Percentiles rank a stretch among this genome's conserved stretches.
Evolutionary conservation across 768 basidiomycete species (phyloP).

Genomic region (Trametes sanguinea): DNA sequence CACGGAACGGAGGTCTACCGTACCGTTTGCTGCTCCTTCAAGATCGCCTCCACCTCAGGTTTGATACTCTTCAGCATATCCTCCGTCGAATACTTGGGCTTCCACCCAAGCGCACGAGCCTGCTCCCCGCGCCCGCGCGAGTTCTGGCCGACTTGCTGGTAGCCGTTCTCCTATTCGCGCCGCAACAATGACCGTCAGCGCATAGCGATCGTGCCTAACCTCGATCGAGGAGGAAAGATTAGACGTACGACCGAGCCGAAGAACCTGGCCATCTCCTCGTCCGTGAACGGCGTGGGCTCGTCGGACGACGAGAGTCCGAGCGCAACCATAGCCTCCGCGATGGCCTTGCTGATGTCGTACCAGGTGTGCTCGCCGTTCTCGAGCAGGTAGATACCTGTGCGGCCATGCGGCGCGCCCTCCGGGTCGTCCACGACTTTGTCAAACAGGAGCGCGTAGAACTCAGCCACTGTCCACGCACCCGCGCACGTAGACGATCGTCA

Average conservation of each 20-base stretch:
- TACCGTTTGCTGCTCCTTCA: neutral
- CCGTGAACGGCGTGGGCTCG: conserved; percentile 44
- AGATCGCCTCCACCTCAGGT: conserved; percentile 15
- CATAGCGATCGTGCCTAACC: neutral
- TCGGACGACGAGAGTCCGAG: conserved; percentile 31
- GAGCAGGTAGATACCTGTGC: conserved; percentile 38
- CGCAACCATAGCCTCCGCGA: conserved; percentile 35
- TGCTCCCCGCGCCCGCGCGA: conserved; percentile 31
- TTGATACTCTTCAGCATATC: conserved; percentile 22
- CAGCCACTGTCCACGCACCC: conserved; percentile 37
- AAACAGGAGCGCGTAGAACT: conserved; percentile 43
- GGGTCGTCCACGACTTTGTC: conserved; percentile 35
- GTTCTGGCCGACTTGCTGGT: conserved; percentile 28
- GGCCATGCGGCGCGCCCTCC: conserved; percentile 29
- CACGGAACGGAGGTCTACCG: neutral
- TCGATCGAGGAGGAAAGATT: neutral
- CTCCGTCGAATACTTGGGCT: conserved; percentile 9
- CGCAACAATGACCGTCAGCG: neutral
- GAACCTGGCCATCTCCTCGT: conserved; percentile 43
- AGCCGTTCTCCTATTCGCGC: conserved; percentile 6
- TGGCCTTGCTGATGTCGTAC: conserved; percentile 35
- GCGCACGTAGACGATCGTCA: neutral
- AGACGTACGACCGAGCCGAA: conserved; percentile 29
- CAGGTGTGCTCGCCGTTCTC: conserved; percentile 33
- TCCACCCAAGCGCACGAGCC: conserved; percentile 29